These are phyloP conservation scores for Chionographis japonica DNA, from an alignment of 106 monocot genomes.

Conservation along the genomic window DNA sequence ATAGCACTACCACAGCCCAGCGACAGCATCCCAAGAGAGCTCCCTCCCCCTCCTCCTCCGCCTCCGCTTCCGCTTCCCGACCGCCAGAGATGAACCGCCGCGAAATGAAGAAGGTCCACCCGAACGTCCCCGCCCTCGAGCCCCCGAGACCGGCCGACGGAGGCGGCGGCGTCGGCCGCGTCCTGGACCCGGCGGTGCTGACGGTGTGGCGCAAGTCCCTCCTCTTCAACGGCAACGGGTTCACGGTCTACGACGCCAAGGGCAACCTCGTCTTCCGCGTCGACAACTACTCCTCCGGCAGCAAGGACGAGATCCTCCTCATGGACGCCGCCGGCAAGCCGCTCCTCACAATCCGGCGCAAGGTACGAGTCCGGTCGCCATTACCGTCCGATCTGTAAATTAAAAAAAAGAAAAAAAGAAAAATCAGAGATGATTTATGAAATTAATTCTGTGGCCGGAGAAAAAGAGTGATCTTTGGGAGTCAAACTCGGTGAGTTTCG, in stretches of 20 bases:
- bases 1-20: not conserved
- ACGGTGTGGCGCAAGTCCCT: conserved; percentile 52
- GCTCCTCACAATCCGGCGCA: conserved; percentile 45
- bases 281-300: conserved; percentile 41
- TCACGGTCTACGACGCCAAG: conserved; percentile 47
- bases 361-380: conserved; percentile 14
- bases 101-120: conserved; percentile 16
- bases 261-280: conserved; percentile 52
- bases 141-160: not conserved
- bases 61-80: not conserved
- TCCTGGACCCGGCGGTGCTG: conserved; percentile 7
- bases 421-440: too few relatives aligned
- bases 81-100: too few relatives aligned
- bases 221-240: conserved; percentile 40
- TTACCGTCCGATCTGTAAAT: too few relatives aligned
- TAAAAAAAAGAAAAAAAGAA: too few relatives aligned
- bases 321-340: conserved; percentile 62
- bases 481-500: too few relatives aligned
- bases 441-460: too few relatives aligned
- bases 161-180: not conserved
- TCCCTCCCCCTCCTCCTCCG: not conserved
- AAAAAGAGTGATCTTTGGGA: too few relatives aligned
- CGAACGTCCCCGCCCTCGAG: conserved; percentile 9
- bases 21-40: not conserved
- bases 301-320: conserved; percentile 43